A percentile compares a stretch with the other conserved stretches of the same genome.
These are phyloP conservation scores for Vitis amurensis DNA, from an alignment of 164 flowering plant species.

Conservation along the genomic window DNA sequence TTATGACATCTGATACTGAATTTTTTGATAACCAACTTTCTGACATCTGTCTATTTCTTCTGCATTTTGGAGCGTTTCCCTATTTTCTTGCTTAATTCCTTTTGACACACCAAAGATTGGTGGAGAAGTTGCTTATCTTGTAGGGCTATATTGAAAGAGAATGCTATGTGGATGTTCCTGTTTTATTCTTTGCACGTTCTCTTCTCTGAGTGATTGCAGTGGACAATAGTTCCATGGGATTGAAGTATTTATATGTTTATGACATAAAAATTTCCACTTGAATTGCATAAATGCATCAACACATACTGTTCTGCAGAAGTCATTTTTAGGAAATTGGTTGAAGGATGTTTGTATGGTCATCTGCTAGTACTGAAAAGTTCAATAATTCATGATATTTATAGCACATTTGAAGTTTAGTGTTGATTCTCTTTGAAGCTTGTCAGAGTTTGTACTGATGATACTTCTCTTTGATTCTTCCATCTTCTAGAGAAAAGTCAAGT, in stretches of 20 bases:
- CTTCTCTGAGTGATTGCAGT: not conserved
- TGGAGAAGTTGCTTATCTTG: too few relatives aligned
- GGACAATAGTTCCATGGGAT: not conserved
- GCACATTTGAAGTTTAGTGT: not conserved
- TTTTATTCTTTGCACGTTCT: not conserved
- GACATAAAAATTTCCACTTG: not conserved
- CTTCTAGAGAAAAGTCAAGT: constrained; percentile 51
- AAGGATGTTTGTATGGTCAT: too few relatives aligned
- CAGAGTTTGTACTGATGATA: not conserved
- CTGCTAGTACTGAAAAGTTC: not conserved
- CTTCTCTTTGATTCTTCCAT: not conserved
- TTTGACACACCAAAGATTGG: too few relatives aligned
- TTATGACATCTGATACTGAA: too few relatives aligned
- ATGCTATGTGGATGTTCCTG: not conserved
- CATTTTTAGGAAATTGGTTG: too few relatives aligned
- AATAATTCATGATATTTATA: not conserved
- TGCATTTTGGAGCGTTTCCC: too few relatives aligned
- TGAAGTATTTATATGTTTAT: too few relatives aligned
- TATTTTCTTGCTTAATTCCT: too few relatives aligned
- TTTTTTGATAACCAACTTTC: too few relatives aligned
- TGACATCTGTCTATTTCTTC: too few relatives aligned
- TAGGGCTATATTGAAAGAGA: not conserved
- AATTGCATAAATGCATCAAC: not conserved
- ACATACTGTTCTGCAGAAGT: not conserved
- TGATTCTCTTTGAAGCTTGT: not conserved